These are phyloP conservation scores for Pseudozyma hubeiensis DNA, from an alignment of 1,284 basidiomycete species.

Conservation along the genomic window DNA sequence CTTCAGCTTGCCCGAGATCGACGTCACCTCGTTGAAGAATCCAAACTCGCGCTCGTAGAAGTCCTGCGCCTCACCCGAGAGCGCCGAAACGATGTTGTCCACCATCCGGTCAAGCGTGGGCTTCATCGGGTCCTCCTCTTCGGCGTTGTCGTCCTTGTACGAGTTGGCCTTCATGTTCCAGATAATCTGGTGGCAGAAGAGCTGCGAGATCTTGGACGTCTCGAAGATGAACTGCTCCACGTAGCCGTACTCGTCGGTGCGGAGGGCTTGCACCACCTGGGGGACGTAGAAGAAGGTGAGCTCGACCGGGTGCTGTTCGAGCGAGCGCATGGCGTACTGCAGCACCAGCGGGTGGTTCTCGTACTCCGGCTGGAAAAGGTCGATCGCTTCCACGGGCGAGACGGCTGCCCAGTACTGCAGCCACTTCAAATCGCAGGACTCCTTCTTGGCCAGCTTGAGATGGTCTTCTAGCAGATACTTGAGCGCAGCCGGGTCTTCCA, in stretches of 20 bases:
- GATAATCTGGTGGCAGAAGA: conserved; percentile 99
- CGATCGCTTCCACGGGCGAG: conserved; percentile 76
- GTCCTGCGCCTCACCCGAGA: conserved; percentile 88
- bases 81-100: conserved; percentile 80
- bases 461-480: conserved; percentile 85
- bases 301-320: conserved; percentile 93
- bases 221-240: conserved; percentile 96
- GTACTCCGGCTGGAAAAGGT: conserved; percentile 62
- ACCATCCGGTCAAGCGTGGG: conserved; percentile 90
- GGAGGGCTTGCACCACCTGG: conserved; percentile 94
- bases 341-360: conserved; percentile 84
- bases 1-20: conserved; percentile 96
- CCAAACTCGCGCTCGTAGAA: conserved; percentile 96
- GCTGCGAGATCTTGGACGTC: conserved; percentile 94
- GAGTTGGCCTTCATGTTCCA: conserved; percentile 99
- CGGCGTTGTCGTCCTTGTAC: conserved; percentile 82
- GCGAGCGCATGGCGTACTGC: conserved; percentile 95
- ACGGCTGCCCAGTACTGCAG: conserved; percentile 89
- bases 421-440: conserved; percentile 73
- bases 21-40: conserved; percentile 96
- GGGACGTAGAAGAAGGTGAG: conserved; percentile 99
- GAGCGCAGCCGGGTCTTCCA: conserved; percentile 83
- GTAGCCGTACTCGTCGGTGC: conserved; percentile 82
- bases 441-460: conserved; percentile 75
- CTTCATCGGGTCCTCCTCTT: conserved; percentile 90